These are phyloP conservation scores for Thielaviopsis punctulata DNA, from an alignment of 2,329 filamentous ascomycete genomes.

Conservation along the genomic window DNA sequence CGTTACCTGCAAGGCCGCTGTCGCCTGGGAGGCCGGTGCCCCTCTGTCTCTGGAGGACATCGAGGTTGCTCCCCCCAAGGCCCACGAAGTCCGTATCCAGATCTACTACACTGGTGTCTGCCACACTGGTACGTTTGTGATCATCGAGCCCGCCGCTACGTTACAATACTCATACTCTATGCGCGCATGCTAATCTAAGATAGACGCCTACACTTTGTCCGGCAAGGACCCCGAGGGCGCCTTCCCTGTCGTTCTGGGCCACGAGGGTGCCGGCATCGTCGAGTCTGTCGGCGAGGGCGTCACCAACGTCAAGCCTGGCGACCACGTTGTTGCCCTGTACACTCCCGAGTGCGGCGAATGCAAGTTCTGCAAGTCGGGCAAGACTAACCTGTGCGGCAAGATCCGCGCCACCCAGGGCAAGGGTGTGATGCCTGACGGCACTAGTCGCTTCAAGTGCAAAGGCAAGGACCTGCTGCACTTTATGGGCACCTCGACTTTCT, in stretches of 20 bases:
- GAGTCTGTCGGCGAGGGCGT: conserved; percentile 91
- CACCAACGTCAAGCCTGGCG: conserved; percentile 81
- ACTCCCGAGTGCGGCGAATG: conserved; percentile 94
- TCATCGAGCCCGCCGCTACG: background rate
- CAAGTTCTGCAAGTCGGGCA: conserved; percentile 99
- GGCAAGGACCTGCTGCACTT: conserved; percentile 94
- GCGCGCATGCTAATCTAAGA: background rate
- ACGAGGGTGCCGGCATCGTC: conserved; percentile 82
- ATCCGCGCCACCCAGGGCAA: conserved; percentile 92
- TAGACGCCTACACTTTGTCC: conserved; percentile 84
- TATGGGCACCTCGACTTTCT: conserved; percentile 98
- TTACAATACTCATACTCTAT: background rate
- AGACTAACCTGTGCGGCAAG: conserved; percentile 98
- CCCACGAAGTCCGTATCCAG: conserved; percentile 91
- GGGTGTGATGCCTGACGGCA: conserved; percentile 95
- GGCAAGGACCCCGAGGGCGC: conserved; percentile 95
- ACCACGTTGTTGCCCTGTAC: conserved; percentile 82
- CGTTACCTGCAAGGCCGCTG: conserved; percentile 91
- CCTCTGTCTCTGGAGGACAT: conserved; percentile 79
- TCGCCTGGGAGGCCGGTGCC: conserved; percentile 93
- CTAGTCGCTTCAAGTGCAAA: conserved; percentile 83
- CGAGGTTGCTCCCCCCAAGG: conserved; percentile 75
- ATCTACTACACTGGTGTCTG: conserved; percentile 97
- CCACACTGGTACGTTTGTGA: conserved; percentile 56
- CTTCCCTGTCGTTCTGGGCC: conserved; percentile 75